Conservation (phyloP, 2,329 filamentous ascomycete genomes). For the Dactylellina parvicollis region DNA sequence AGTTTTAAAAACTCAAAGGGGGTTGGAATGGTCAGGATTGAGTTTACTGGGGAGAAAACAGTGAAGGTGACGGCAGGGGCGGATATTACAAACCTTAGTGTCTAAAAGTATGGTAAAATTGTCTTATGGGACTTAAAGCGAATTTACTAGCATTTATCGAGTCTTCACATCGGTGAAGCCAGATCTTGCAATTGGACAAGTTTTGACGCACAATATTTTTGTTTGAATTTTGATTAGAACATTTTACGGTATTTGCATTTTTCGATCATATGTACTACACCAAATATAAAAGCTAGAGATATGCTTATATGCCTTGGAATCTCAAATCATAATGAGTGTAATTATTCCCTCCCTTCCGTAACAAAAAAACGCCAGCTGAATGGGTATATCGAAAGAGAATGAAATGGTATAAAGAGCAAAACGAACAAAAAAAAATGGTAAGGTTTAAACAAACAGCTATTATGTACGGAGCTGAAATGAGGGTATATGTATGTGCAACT, state of each 20-base stretch:
- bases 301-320: slow-evolving; percentile 4
- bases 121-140: background rate
- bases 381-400: slow-evolving; percentile 35
- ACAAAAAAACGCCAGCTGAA: slow-evolving; percentile 33
- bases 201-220: too few species aligned
- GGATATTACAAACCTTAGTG: slow-evolving; percentile 45
- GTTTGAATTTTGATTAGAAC: too few species aligned
- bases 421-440: background rate
- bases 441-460: background rate
- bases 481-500: background rate
- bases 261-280: background rate
- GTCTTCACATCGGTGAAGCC: too few species aligned
- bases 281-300: background rate
- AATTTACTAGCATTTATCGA: too few species aligned
- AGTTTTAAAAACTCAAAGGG: slow-evolving; percentile 54
- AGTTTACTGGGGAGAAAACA: slow-evolving; percentile 56
- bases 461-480: slow-evolving; percentile 2
- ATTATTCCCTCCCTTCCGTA: background rate
- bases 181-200: background rate
- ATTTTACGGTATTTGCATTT: background rate
- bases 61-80: slow-evolving; percentile 55
- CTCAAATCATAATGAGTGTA: slow-evolving; percentile 37
- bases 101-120: slow-evolving; percentile 18
- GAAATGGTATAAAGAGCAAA: background rate
- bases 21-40: slow-evolving; percentile 49